Conservation (phyloP, 2,329 filamentous ascomycete species). For the Verticillium isaacii region DNA sequence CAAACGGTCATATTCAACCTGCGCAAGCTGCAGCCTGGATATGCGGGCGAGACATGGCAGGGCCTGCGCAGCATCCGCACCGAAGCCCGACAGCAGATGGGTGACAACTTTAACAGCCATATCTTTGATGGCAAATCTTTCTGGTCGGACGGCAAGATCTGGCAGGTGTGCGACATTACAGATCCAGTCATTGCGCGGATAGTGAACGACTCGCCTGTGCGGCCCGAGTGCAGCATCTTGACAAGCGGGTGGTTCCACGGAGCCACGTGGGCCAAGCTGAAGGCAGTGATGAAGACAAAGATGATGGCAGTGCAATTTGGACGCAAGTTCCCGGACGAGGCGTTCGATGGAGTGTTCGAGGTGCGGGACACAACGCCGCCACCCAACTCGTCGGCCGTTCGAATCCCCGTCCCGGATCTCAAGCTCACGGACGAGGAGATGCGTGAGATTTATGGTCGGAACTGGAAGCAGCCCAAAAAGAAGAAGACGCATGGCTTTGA, state of each 20-base stretch:
- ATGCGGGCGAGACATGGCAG: slow-evolving; percentile 44
- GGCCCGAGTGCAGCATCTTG: slow-evolving; percentile 51
- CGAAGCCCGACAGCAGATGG: slow-evolving; percentile 30
- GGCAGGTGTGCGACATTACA: slow-evolving; percentile 89
- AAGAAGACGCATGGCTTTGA: slow-evolving; percentile 14
- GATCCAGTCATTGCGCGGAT: slow-evolving; percentile 69
- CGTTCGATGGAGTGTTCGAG: slow-evolving; percentile 38
- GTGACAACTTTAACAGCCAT: slow-evolving; percentile 52
- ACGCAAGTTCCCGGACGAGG: slow-evolving; percentile 42
- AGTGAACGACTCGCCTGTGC: slow-evolving; percentile 58
- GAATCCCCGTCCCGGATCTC: slow-evolving; percentile 32
- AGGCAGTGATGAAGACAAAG: slow-evolving; percentile 84
- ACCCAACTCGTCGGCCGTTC: slow-evolving; percentile 21
- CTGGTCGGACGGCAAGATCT: slow-evolving; percentile 78
- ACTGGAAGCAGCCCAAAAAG: slow-evolving; percentile 20
- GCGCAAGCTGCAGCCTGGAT: slow-evolving; percentile 42
- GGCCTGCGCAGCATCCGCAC: slow-evolving; percentile 34
- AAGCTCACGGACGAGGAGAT: slow-evolving; percentile 31
- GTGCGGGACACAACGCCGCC: slow-evolving; percentile 27
- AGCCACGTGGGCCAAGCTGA: slow-evolving; percentile 77
- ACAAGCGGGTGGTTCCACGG: slow-evolving; percentile 81
- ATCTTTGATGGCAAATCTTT: slow-evolving; percentile 78
- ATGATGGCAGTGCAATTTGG: slow-evolving; percentile 62
- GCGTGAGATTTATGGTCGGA: slow-evolving; percentile 25
- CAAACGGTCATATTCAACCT: slow-evolving; percentile 88